phyloP scores from a whole-genome alignment of 2,329 filamentous ascomycete genomes.

The Cryphonectria radicalis region DNA sequence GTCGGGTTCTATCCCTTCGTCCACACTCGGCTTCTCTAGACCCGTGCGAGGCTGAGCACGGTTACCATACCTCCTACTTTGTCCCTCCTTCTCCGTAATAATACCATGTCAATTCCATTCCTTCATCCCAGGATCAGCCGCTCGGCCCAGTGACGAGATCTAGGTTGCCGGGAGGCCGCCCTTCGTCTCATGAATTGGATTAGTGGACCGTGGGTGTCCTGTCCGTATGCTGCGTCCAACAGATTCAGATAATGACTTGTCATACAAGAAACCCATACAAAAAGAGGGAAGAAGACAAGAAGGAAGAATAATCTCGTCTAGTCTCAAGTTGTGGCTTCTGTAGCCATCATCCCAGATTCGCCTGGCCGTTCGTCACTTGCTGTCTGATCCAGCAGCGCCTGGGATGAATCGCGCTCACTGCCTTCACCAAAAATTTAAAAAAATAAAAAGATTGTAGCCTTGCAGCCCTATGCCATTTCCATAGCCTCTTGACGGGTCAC shows the following conservation, averaged over 20 bases:
- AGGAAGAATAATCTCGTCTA: constrained; percentile 9
- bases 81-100: constrained; percentile 1
- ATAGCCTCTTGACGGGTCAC: neutral
- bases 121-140: constrained; percentile 13
- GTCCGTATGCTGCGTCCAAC: neutral
- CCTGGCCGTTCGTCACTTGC: constrained; percentile 1
- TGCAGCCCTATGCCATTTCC: neutral
- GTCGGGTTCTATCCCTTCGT: neutral
- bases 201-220: neutral
- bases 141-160: constrained; percentile 4
- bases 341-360: neutral
- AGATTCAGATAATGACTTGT: constrained; percentile 6
- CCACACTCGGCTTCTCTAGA: constrained; percentile 18
- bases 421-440: neutral
- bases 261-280: neutral
- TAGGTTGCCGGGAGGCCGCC: constrained; percentile 7
- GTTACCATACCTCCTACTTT: neutral
- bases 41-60: constrained; percentile 24
- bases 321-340: constrained; percentile 20
- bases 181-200: neutral
- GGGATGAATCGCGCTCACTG: neutral
- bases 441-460: neutral
- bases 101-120: neutral
- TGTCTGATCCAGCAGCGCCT: neutral
- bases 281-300: neutral